Base-by-base conservation (phyloP, 306 rosid species). In the Castanea crenata region DNA sequence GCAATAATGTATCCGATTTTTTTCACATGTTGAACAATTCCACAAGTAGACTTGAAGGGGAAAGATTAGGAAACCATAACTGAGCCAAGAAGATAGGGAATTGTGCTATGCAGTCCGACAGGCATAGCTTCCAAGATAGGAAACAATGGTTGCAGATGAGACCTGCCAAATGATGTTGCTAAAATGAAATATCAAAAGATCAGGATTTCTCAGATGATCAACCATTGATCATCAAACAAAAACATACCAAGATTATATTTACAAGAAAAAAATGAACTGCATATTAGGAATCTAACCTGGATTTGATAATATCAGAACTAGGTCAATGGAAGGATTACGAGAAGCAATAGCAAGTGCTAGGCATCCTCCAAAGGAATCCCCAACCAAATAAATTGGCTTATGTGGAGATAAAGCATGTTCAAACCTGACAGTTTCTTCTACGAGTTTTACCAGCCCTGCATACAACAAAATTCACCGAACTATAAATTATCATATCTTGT, bases 301-400 rank as follows among this genome's bases (percentile, higher is more conserved):
- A 78, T 95, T 95, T 73, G 70, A 77, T 75, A 91, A 82, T 79
- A 91, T 75, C 76, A 95, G 78, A 64, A 93, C 88, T 61, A 95
- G 92, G 82, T 95, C 99, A 75, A 91, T 56, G 35, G 86, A 55
- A 55, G 98, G 97, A 91, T 93, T 91, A 71, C 85, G 92, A 84
- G 99, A 87, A 73, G 99, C 99, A 74, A 93, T 89, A 2, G 99
- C 93, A 59, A 95, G 98, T 63, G 97, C 91, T 59, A 95, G 81
- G 90, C 99, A 89, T 87, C 98, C 99, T 51, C 99, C 98, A 82
- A 95, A 79, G 70, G 99, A 95, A 82, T 95, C 98, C 58, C 99
- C 99, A 6, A 90, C 92, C 86, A 95, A 87, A 82, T 93, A 95
- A 79, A 95, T 91, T 69, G 99, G 98, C 81, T 88, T 93, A 74